A percentile compares a stretch with the other conserved stretches of the same genome.
Evolutionary conservation across 495 filamentous ascomycete species (phyloP).

Genomic region (Sordaria brevicollis): DNA sequence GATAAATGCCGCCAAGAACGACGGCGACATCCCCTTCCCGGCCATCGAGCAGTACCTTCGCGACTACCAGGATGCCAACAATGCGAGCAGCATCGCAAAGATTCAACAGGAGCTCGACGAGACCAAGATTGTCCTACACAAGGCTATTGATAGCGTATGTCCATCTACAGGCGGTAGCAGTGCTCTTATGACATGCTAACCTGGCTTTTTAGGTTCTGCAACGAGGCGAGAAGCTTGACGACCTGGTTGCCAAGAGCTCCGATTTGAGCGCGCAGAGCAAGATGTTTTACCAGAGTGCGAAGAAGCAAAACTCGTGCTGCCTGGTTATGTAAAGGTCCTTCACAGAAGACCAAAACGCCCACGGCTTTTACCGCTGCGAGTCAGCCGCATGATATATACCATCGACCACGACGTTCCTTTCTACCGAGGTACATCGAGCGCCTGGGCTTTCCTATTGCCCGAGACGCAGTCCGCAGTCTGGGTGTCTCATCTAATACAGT

Average conservation of each 20-base stretch:
- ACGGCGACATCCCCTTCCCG: slow-evolving; percentile 47
- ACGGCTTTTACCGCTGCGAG: neutral
- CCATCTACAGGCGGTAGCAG: neutral
- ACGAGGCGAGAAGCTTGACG: slow-evolving; percentile 85
- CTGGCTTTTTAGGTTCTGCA: slow-evolving; percentile 48
- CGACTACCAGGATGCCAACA: slow-evolving; percentile 80
- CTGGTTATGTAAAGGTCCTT: slow-evolving; percentile 52
- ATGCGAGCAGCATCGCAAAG: slow-evolving; percentile 86
- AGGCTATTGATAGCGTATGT: slow-evolving; percentile 74
- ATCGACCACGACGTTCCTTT: neutral
- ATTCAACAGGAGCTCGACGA: slow-evolving; percentile 96
- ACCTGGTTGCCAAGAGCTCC: slow-evolving; percentile 78
- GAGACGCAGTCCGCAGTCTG: neutral
- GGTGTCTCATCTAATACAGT: neutral
- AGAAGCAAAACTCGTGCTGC: slow-evolving; percentile 96
- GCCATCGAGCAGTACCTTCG: slow-evolving; percentile 71
- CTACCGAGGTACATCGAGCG: neutral
- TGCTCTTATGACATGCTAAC: slow-evolving; percentile 4
- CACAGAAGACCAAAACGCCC: neutral
- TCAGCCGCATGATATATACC: neutral
- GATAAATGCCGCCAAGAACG: slow-evolving; percentile 44
- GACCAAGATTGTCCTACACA: slow-evolving; percentile 95
- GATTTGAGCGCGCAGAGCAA: slow-evolving; percentile 82
- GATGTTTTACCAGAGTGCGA: slow-evolving; percentile 76
- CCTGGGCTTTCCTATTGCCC: neutral